A percentile compares a stretch with the other conserved stretches of the same genome.
These are phyloP conservation scores for Globomyces pollinis-pini DNA, from an alignment of 192 early-diverging fungal genomes.

Conservation along the genomic window DNA sequence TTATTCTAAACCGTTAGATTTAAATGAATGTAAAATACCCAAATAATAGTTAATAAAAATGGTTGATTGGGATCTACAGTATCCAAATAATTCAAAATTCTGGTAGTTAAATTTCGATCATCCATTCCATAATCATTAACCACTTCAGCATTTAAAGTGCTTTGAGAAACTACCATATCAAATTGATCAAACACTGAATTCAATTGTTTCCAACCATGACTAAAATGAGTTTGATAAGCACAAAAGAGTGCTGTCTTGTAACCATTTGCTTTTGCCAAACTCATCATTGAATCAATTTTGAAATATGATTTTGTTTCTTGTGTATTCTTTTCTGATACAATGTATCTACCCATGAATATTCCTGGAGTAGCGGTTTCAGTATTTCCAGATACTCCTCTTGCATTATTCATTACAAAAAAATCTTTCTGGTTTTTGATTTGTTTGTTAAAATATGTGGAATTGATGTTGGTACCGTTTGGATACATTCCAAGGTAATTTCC, in stretches of 20 bases:
- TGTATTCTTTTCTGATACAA: neutral
- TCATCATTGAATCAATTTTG: neutral
- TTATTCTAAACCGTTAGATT: too few species aligned
- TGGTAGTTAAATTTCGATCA: neutral
- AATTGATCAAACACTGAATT: constrained; percentile 2
- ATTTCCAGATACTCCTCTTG: neutral
- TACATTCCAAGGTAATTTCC: neutral
- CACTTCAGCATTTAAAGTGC: neutral
- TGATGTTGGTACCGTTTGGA: neutral
- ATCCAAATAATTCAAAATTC: neutral
- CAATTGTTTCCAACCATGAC: neutral
- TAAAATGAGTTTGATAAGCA: constrained; percentile 1
- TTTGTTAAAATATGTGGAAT: neutral
- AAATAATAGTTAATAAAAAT: neutral
- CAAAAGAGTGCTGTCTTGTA: neutral
- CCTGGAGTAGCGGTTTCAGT: neutral
- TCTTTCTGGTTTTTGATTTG: neutral
- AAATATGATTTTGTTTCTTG: neutral
- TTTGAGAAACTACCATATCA: neutral
- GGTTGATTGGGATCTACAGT: neutral
- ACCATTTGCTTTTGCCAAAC: neutral
- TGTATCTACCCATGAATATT: neutral
- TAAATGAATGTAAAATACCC: too few species aligned
- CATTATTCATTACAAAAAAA: neutral
- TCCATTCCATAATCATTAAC: constrained; percentile 1